Evolutionary conservation across 1,139 yeast species (phyloP), one percentile per base, ranked within the genome.

Genomic region (Protomyces gravidus): DNA sequence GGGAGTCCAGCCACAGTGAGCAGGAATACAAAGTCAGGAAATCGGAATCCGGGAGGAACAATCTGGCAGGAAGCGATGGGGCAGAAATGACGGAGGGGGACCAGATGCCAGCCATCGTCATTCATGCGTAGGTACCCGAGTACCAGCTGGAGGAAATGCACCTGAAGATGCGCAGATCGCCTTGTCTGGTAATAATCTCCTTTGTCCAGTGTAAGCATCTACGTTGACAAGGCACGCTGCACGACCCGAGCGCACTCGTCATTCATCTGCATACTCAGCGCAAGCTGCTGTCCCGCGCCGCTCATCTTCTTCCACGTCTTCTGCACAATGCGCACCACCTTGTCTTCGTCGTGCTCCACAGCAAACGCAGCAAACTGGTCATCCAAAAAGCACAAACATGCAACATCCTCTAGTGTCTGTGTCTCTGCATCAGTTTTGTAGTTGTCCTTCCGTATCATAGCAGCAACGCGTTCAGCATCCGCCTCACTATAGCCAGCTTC

Each of bases 271-370:
- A 53, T 53, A 5, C 19, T 21, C 39, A 46, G 28, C 13, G 58
- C 58, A 25, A 45, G 46, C 13, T 25, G 19, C 13, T 53, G 58
- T 25, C 58, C 58, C n/a, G 28, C 45, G 4, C 9, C 40, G 21
- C 46, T 32, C 58, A 53, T 53, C 30, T 53, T 53, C 26, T 46
- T 46, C 58, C 58, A 53, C 36, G 58, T 53, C 47, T 46, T 45
- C 13, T 25, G 33, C 21, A 53, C 51, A 23, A 53, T 33, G 26
- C 33, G 33, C 17, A 53, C 26, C 3, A 53, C 45, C 39, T 53
- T 53, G 27, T 13, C 47, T 23, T 46, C 50, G 17, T 46, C 47
- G 39, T 53, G 58, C 40, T 25, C 36, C n/a, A 11, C 15, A 9
- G 27, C 9, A 7, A 53, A 53, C 3, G 21, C 27, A 19, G 25